Evolutionary conservation across 805 yeast genomes (phyloP), one percentile per base, ranked within the genome.

Genomic region (Clavispora asparagi): DNA sequence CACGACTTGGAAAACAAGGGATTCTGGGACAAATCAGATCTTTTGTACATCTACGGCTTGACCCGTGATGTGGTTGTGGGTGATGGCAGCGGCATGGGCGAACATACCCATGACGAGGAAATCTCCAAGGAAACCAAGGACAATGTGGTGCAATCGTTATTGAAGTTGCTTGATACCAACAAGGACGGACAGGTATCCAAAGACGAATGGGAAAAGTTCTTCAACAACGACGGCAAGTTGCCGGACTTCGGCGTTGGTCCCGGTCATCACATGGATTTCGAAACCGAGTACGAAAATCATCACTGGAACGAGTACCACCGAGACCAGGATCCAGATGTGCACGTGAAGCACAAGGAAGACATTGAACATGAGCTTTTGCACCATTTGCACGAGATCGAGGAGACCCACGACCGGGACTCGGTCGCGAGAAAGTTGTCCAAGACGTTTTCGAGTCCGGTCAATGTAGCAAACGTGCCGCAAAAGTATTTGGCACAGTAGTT

Each of bases 241-340:
- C 97, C 97, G 1, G 97, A 92, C 64, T 81, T 91, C 62, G 95
- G 96, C 8, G 82, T 83, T 48, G 98, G 97, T 28, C 91, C 88
- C 7, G 96, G 96, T 26, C 97, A 91, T 60, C 97, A 91, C 67
- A 84, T 90, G 31, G 96, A 88, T 67, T 92, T 90, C 60, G 98
- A 91, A 65, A 77, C 81, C 55, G 97, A 91, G 62, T 92, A 91
- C 62, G 97, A 92, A 63, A 83, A 87, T 47, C 97, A 91, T 63
- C 98, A 91, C 64, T 92, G 97, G 97, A 78, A 83, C 49, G 73
- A 89, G 66, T 83, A 76, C 60, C 94, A 87, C 61, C 74, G 78
- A 46, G 81, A 87, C 53, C 67, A 74, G 46, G 97, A 90, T 62
- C 97, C 97, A 1, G 90, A 87, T 44, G 89, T 90, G 26, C 74